Base-by-base conservation (phyloP, 2,329 filamentous ascomycete species). In the Diplodia scrobiculata region DNA sequence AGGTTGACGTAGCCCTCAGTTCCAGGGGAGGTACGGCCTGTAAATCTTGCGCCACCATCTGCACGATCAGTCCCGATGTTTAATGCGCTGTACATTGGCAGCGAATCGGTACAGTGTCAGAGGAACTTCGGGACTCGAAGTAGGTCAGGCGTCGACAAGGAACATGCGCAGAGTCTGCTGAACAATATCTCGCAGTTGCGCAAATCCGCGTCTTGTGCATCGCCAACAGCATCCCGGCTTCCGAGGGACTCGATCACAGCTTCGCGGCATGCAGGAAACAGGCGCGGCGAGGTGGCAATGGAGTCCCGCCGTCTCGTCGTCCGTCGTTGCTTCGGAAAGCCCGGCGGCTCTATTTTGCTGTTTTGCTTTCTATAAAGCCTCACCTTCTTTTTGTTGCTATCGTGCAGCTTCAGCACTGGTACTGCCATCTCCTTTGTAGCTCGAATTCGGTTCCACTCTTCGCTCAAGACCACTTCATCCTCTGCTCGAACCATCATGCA, bases 381-480 rank as follows among this genome's bases (percentile, higher is more conserved):
- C 41, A 45, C n/a, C 1, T 10, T 19, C 6, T 1, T n/a, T 5
- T 10, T 19, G 6, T 5, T 6, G 10, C n/a, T 45, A n/a, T 3
- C 3, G 7, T 19, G 7, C 17, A 4, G 41, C n/a, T 10, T 45
- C 41, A 5, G 17, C 14, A 19, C 17, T n/a, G 41, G 17, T 2
- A 7, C 7, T 45, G 38, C 38, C 41, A 3, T 9, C 13, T 11
- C 7, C 41, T 45, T 19, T 45, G 41, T 0, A 45, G 7, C 41
- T 5, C 41, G 7, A 1, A 45, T 1, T 45, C 2, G 17, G 9
- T 19, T 19, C 2, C 41, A 19, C 7, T 5, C 5, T 3, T 45
- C 7, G 41, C 4, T 1, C 5, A 5, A 3, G 4, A 0, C 6
- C 19, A 19, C 17, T 1, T 7, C 10, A 9, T n/a, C 5, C 5